These are phyloP conservation scores for Ceratocystis eucalypticola DNA, from an alignment of 2,329 filamentous ascomycete species.

Conservation along the genomic window DNA sequence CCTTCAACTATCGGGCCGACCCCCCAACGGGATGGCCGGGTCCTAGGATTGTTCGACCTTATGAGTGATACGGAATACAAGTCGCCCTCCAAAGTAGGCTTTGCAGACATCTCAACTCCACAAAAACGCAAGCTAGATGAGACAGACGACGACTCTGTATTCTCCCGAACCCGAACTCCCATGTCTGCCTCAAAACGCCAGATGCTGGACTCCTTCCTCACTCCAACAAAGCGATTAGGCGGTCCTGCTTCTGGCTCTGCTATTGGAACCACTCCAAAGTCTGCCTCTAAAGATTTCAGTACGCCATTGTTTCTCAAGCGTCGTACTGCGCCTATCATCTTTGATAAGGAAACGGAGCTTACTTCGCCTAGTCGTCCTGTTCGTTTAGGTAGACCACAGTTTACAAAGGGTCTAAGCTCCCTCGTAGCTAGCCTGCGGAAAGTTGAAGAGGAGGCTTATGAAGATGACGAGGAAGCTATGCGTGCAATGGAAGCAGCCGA, in stretches of 20 bases:
- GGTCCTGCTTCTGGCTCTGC: conserved; percentile 26
- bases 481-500: conserved; percentile 50
- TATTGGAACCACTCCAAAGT: conserved; percentile 31
- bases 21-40: conserved; percentile 63
- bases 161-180: conserved; percentile 35
- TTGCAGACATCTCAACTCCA: conserved; percentile 29
- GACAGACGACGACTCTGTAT: conserved; percentile 17
- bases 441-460: conserved; percentile 54
- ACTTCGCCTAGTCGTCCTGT: conserved; percentile 27
- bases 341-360: not conserved
- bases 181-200: conserved; percentile 46
- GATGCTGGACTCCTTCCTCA: conserved; percentile 49
- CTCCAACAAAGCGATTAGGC: conserved; percentile 43
- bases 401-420: conserved; percentile 58
- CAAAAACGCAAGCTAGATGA: conserved; percentile 30
- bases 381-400: conserved; percentile 43
- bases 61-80: conserved; percentile 39
- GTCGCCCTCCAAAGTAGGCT: conserved; percentile 12
- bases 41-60: conserved; percentile 65
- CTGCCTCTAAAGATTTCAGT: conserved; percentile 44
- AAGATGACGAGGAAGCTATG: conserved; percentile 62
- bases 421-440: conserved; percentile 58
- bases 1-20: conserved; percentile 60
- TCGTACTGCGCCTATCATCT: conserved; percentile 8
- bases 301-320: conserved; percentile 57